Evolutionary conservation across 805 yeast species (phyloP), one percentile per base, ranked within the genome.

Genomic region (Metschnikowia santaceciliae): DNA sequence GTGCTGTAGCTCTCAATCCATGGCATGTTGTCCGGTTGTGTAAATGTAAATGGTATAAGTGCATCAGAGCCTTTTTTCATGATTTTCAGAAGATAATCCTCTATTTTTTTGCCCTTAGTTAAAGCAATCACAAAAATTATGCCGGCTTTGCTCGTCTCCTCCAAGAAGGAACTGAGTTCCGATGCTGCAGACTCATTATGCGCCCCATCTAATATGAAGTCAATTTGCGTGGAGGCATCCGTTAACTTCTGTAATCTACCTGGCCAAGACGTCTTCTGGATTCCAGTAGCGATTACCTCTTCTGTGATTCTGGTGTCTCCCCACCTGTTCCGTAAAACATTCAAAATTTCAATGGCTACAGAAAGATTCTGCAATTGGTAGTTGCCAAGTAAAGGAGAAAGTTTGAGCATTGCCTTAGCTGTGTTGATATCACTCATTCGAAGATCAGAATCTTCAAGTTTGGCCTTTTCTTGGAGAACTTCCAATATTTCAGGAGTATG

Each of bases 21-120:
- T 0, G 98, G 97, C 99, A 94, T 94, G 0, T 89, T 86, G 13
- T 85, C 91, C 0, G 95, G 92, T 1, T 70, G 59, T 2, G 83
- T 78, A 63, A 91, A 94, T 32, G 71, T 62, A 0, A 92, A 82
- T 0, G 84, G 76, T 1, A 85, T 68, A 0, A 91, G 78, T 2
- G 70, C 65, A 59, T 90, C 97, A 0, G 66, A 61, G 0, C 70
- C 59, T 19, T 53, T 56, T 6, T 65, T 63, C 3, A 87, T 62
- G 2, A 89, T 66, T 17, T 79, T 76, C 32, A 69, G 62, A 37
- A 88, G 65, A 19, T 90, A 66, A 0, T 75, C 72, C 1, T 67
- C 65, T 6, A 85, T 61, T 15, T 81, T 77, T 62, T 94, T 87
- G 0, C 96, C 94, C 39, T 75, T 69, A 1, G 97, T 88, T 38